phyloP scores from a whole-genome alignment of 129 eudicot genomes.

The Rutidosis leptorrhynchoides region DNA sequence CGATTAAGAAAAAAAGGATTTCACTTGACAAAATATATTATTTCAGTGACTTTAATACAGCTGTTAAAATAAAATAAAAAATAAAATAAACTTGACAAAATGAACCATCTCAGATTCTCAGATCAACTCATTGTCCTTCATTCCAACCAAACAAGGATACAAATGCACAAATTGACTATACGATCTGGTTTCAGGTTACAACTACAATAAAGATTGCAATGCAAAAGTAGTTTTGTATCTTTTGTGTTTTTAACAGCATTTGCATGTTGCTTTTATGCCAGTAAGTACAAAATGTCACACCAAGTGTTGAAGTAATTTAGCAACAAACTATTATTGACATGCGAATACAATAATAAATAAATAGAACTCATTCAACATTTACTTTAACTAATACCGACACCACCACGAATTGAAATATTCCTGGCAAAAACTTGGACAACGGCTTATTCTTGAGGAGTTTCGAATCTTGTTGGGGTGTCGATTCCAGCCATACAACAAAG shows the following conservation, averaged over 20 bases:
- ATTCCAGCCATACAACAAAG: constrained; percentile 97
- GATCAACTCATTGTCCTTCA: constrained; percentile 1
- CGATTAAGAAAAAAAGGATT: no score
- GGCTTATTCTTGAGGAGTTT: constrained; percentile 68
- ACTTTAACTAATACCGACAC: constrained; percentile 29
- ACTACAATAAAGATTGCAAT: neutral
- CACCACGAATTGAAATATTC: constrained; percentile 18
- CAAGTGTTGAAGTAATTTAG: constrained; percentile 27
- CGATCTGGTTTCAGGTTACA: neutral
- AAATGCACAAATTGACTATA: neutral
- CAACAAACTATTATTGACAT: constrained; percentile 37
- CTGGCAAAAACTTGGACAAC: constrained; percentile 3
- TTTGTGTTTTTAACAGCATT: neutral
- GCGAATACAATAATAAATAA: constrained; percentile 30
- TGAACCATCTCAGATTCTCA: neutral
- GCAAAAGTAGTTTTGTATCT: constrained; percentile 8
- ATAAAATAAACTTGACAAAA: neutral
- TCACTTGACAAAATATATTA: no score
- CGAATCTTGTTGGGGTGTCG: constrained; percentile 96
- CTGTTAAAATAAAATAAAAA: no score
- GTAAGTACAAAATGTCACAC: constrained; percentile 31
- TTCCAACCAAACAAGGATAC: constrained; percentile 10
- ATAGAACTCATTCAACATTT: constrained; percentile 27
- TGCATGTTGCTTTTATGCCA: constrained; percentile 26
- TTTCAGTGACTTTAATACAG: no score